phyloP scores from a whole-genome alignment of 768 basidiomycete species.

The Termitomyces sp. region DNA sequence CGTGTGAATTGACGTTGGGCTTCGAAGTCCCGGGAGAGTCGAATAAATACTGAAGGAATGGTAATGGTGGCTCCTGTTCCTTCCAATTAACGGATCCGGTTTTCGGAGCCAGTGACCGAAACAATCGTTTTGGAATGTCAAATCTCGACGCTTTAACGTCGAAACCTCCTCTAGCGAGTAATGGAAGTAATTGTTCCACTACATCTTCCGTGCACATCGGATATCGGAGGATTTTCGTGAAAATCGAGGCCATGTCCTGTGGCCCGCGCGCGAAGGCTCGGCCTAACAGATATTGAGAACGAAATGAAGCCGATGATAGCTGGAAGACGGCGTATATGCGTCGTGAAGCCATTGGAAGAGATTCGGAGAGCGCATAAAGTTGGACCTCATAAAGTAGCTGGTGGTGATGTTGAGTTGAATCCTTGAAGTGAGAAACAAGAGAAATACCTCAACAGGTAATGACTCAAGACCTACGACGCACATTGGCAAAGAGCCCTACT shows the following conservation, averaged over 20 bases:
- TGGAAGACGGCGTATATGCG: constrained; percentile 52
- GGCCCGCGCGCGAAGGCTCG: constrained; percentile 14
- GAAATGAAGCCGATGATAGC: constrained; percentile 51
- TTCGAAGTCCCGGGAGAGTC: constrained; percentile 30
- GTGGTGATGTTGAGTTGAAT: constrained; percentile 2
- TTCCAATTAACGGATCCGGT: constrained; percentile 32
- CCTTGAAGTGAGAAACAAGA: background rate
- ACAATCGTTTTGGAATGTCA: constrained; percentile 65
- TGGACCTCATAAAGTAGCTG: constrained; percentile 83
- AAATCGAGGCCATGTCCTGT: constrained; percentile 23
- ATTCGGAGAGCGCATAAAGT: constrained; percentile 59
- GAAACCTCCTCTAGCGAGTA: constrained; percentile 28
- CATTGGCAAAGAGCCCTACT: background rate
- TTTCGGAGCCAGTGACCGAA: constrained; percentile 44
- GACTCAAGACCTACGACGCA: constrained; percentile 17
- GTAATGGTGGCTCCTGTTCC: constrained; percentile 52
- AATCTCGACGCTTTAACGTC: constrained; percentile 17
- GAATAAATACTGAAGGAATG: constrained; percentile 60
- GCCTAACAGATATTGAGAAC: constrained; percentile 62
- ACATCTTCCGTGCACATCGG: constrained; percentile 57
- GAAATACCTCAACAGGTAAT: constrained; percentile 41
- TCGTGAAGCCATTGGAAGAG: constrained; percentile 57
- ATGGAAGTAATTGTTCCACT: constrained; percentile 37
- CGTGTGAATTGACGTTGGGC: constrained; percentile 60
- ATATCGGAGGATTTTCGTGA: constrained; percentile 54